These are phyloP conservation scores for Calocera cornea DNA, from an alignment of 768 basidiomycete species.

Conservation along the genomic window DNA sequence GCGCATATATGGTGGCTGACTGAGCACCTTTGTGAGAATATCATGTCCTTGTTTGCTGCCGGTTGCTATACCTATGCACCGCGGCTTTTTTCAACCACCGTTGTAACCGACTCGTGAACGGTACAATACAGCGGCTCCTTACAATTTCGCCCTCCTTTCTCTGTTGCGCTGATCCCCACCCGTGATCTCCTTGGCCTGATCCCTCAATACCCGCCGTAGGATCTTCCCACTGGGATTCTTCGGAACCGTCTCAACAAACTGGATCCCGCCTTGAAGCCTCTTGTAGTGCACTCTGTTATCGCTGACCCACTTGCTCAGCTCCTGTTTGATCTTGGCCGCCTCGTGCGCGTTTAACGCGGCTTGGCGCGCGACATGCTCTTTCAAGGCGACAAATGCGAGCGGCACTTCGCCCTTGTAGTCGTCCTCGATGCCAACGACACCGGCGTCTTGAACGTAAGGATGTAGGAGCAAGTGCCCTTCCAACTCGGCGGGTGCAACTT, in stretches of 20 bases:
- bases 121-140: too few relatives aligned
- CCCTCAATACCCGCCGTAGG: slow-evolving; percentile 39
- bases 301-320: slow-evolving; percentile 49
- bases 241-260: slow-evolving; percentile 41
- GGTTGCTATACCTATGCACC: too few relatives aligned
- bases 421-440: slow-evolving; percentile 58
- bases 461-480: slow-evolving; percentile 52
- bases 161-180: too few relatives aligned
- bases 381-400: slow-evolving; percentile 65
- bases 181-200: slow-evolving; percentile 30
- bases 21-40: too few relatives aligned
- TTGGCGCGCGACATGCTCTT: slow-evolving; percentile 22
- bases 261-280: slow-evolving; percentile 44
- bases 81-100: too few relatives aligned
- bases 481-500: slow-evolving; percentile 74
- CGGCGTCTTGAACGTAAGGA: slow-evolving; percentile 48
- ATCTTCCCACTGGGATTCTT: slow-evolving; percentile 45
- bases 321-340: slow-evolving; percentile 26
- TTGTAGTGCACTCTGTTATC: slow-evolving; percentile 47
- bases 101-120: too few relatives aligned
- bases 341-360: slow-evolving; percentile 21
- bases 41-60: too few relatives aligned
- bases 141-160: too few relatives aligned
- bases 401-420: slow-evolving; percentile 62
- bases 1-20: too few relatives aligned